These are phyloP conservation scores for Aspergillus sp. DNA, from an alignment of 2,329 filamentous ascomycete species.

Conservation along the genomic window DNA sequence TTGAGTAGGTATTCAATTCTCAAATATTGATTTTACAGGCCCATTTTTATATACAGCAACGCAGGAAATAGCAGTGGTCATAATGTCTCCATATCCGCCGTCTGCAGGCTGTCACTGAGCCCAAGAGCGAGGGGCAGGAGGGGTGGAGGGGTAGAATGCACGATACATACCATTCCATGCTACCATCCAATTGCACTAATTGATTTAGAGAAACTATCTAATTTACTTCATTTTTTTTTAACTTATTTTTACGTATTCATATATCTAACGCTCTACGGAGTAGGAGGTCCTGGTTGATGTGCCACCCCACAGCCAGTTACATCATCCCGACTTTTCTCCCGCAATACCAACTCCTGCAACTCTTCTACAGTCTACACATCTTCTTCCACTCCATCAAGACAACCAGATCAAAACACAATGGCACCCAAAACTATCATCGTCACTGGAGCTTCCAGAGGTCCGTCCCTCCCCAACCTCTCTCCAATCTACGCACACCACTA, in stretches of 20 bases:
- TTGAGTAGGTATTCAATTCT: no score
- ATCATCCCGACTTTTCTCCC: neutral
- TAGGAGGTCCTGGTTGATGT: no score
- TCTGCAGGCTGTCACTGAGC: no score
- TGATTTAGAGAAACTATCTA: neutral
- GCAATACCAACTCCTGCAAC: neutral
- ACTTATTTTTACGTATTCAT: no score
- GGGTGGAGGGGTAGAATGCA: neutral
- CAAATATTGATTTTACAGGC: no score
- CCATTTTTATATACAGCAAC: neutral
- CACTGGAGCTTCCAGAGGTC: conserved; percentile 65
- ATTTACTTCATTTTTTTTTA: no score
- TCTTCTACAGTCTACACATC: neutral
- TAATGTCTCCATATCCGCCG: no score
- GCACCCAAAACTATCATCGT: conserved; percentile 68
- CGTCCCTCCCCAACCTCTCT: neutral
- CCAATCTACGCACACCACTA: neutral
- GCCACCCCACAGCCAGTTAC: neutral
- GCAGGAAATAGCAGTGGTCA: no score
- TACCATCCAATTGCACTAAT: neutral
- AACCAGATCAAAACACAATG: conserved; percentile 31
- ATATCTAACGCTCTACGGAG: no score
- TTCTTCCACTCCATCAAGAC: neutral
- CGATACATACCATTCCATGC: neutral
- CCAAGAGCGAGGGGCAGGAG: neutral